Base-by-base conservation (phyloP, 495 filamentous ascomycete species). In the Articulospora tetracladia region DNA sequence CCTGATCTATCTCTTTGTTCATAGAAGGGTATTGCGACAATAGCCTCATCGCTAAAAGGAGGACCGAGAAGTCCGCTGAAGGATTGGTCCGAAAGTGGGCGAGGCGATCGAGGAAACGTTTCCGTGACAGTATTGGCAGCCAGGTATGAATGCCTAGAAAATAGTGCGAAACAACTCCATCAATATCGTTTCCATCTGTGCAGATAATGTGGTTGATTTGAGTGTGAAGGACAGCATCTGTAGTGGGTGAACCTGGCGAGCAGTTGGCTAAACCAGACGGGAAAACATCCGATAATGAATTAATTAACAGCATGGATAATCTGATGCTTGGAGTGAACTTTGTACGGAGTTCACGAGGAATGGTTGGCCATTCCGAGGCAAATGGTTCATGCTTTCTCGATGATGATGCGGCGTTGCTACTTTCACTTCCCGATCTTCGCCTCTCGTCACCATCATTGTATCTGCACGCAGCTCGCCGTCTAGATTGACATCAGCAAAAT, bases 1-100 rank as follows among this genome's bases (percentile, higher is more conserved):
- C 64, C 26, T 66, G 56, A 10, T 61, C 17, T n/a, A n/a, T 57
- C 50, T 46, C 64, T 15, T 46, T 47, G 25, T 64, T 19, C 12
- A 51, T 22, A 15, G 55, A 59, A 39, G 61, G 55, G 54, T 60
- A 63, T 51, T 64, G 69, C 1, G 69, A 68, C 50, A 71, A 57
- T n/a, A 77, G 53, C 25, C 67, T 68, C 59, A 77, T 76, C 22
- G 58, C 49, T 1, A 76, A 63, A 4, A 78, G 62, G 1, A 76
- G 54, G 11, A 74, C 58, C 0, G 75, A 70, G 53, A 73, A 72
- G 50, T 66, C 66, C 28, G 69, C 67, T 13, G 63, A 20, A 53
- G 68, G 34, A 26, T 24, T 30, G 34, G 57, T 39, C n/a, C 57
- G 63, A 13, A 65, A 66, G 8, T 61, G 52, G 7, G 62, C 57